phyloP scores from a whole-genome alignment of 495 filamentous ascomycete genomes.

The Bathelium albidoporum region DNA sequence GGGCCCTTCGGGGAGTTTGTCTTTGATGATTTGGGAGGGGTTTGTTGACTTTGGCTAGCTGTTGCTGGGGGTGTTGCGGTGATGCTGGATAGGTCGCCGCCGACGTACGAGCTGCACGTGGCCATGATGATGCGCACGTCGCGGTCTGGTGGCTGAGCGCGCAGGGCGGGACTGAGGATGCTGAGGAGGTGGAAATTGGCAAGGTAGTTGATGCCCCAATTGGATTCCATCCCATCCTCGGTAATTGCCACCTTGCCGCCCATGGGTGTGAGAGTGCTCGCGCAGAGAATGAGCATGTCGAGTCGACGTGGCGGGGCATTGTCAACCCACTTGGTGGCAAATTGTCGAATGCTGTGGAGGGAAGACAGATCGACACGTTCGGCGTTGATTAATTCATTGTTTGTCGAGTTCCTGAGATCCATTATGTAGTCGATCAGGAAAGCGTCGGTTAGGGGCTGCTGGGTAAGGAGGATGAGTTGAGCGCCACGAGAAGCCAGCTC shows the following conservation, averaged over 20 bases:
- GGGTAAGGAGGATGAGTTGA: slow-evolving; percentile 83
- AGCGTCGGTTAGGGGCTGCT: slow-evolving; percentile 64
- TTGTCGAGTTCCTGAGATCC: slow-evolving; percentile 68
- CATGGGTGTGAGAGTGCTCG: slow-evolving; percentile 58
- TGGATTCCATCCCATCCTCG: slow-evolving; percentile 70
- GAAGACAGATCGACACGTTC: slow-evolving; percentile 87
- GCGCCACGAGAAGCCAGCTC: slow-evolving; percentile 74
- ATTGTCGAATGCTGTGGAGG: slow-evolving; percentile 76
- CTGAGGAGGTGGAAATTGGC: slow-evolving; percentile 90
- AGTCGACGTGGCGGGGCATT: slow-evolving; percentile 85
- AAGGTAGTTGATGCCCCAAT: slow-evolving; percentile 91
- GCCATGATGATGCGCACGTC: slow-evolving; percentile 83
- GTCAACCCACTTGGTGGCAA: slow-evolving; percentile 98
- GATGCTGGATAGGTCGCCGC: slow-evolving; percentile 40
- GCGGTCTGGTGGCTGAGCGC: slow-evolving; percentile 83
- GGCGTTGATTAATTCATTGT: slow-evolving; percentile 85
- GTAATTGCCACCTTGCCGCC: slow-evolving; percentile 43
- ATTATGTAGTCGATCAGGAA: slow-evolving; percentile 90
- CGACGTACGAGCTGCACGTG: slow-evolving; percentile 78
- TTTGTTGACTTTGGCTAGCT: background rate
- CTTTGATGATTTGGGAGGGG: slow-evolving; percentile 5
- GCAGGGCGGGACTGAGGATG: slow-evolving; percentile 76
- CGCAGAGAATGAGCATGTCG: slow-evolving; percentile 87
- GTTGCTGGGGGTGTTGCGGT: slow-evolving; percentile 4
- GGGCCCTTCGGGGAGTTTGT: background rate